Conservation (phyloP, 2,329 filamentous ascomycete species). For the Verticillium zaregamsianum region DNA sequence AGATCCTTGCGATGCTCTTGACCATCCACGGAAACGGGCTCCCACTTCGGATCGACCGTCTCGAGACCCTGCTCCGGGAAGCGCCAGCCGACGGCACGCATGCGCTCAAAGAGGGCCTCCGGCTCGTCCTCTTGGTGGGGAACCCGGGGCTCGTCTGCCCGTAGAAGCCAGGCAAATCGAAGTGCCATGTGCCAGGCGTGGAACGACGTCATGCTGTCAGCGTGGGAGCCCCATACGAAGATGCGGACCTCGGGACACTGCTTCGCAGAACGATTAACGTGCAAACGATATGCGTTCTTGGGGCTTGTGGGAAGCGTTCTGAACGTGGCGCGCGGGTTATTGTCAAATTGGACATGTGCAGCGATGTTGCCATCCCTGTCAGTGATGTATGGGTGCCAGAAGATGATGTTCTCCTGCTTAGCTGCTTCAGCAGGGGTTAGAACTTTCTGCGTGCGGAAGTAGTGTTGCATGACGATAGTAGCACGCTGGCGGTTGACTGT, state of each 20-base stretch:
- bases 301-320: slow-evolving; percentile 22
- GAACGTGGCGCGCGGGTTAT: slow-evolving; percentile 34
- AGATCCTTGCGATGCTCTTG: neutral
- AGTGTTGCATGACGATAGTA: slow-evolving; percentile 66
- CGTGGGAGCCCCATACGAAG: slow-evolving; percentile 17
- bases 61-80: neutral
- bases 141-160: slow-evolving; percentile 18
- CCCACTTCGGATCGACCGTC: neutral
- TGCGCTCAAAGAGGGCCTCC: neutral
- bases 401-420: slow-evolving; percentile 58
- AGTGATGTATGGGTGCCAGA: slow-evolving; percentile 28
- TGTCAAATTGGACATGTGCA: slow-evolving; percentile 35
- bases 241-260: slow-evolving; percentile 18
- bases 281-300: slow-evolving; percentile 4
- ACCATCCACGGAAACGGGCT: neutral
- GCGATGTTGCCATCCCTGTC: slow-evolving; percentile 21
- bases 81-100: neutral
- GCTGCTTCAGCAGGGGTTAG: slow-evolving; percentile 65
- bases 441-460: slow-evolving; percentile 42
- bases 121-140: slow-evolving; percentile 18
- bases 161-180: neutral
- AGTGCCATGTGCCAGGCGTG: slow-evolving; percentile 20
- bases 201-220: slow-evolving; percentile 32
- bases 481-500: slow-evolving; percentile 84
- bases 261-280: slow-evolving; percentile 2